These are phyloP conservation scores for Paecilomyces sp. DNA, from an alignment of 2,329 filamentous ascomycete species.

Conservation along the genomic window DNA sequence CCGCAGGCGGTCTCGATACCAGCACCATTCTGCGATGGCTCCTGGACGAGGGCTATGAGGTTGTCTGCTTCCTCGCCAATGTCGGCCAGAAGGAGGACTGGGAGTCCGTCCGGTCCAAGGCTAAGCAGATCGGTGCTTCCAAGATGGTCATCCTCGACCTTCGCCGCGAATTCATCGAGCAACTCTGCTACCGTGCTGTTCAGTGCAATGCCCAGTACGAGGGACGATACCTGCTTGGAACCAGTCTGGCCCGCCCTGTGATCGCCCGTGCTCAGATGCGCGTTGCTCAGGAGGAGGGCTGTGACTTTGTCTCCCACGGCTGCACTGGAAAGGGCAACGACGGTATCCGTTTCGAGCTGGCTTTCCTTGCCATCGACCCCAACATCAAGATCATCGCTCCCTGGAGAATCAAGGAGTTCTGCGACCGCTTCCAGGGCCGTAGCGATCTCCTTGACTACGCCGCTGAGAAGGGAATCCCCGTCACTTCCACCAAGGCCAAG, in stretches of 20 bases:
- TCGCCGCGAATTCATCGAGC: constrained; percentile 68
- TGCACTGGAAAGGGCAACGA: constrained; percentile 44
- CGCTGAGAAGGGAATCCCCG: constrained; percentile 39
- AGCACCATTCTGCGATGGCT: constrained; percentile 22
- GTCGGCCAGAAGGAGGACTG: constrained; percentile 63
- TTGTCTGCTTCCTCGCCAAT: constrained; percentile 60
- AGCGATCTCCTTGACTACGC: constrained; percentile 45
- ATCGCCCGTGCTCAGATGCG: constrained; percentile 40
- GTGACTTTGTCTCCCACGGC: constrained; percentile 37
- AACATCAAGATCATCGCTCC: constrained; percentile 44
- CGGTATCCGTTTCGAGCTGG: constrained; percentile 44
- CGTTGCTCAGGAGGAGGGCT: constrained; percentile 36
- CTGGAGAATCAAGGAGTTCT: constrained; percentile 43
- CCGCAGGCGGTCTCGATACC: constrained; percentile 37
- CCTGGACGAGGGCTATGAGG: constrained; percentile 46
- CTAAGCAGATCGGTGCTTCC: constrained; percentile 59
- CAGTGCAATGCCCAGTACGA: constrained; percentile 62
- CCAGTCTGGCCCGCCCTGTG: constrained; percentile 38
- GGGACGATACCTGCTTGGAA: constrained; percentile 54
- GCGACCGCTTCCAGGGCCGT: constrained; percentile 41
- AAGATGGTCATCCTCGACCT: constrained; percentile 59
- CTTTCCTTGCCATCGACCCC: constrained; percentile 43
- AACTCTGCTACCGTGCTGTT: constrained; percentile 73
- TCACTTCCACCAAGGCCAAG: constrained; percentile 50
- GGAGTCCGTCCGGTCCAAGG: constrained; percentile 65